These are phyloP conservation scores for Carallia pectinifolia DNA, from an alignment of 345 rosid genomes.

Conservation along the genomic window DNA sequence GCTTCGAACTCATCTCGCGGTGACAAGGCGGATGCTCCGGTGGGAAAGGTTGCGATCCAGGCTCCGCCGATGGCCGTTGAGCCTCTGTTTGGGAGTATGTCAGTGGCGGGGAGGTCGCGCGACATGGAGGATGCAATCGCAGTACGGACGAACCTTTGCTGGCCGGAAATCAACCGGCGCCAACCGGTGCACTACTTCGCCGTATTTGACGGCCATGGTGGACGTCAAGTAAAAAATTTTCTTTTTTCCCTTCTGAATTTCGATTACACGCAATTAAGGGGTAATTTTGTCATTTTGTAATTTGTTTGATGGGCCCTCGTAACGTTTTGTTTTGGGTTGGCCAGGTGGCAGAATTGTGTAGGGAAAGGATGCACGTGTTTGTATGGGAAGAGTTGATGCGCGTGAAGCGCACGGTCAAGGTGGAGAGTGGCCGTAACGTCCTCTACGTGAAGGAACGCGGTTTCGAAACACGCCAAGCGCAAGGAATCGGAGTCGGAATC, in stretches of 20 bases:
- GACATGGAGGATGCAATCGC: slow-evolving; percentile 64
- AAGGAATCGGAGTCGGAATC: slow-evolving; percentile 2
- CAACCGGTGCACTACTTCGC: slow-evolving; percentile 73
- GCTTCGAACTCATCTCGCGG: slow-evolving; percentile 15
- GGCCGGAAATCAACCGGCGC: slow-evolving; percentile 39
- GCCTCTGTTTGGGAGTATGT: slow-evolving; percentile 50
- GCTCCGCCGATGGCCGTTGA: slow-evolving; percentile 13
- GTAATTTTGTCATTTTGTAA: slow-evolving; percentile 14
- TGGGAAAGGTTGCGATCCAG: neutral
- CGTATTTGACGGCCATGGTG: slow-evolving; percentile 87
- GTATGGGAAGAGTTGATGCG: slow-evolving; percentile 45
- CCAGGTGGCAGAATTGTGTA: slow-evolving; percentile 55
- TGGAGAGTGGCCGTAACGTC: neutral
- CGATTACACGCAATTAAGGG: slow-evolving; percentile 11
- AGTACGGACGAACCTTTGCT: slow-evolving; percentile 40
- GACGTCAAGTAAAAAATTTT: slow-evolving; percentile 41
- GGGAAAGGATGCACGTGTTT: slow-evolving; percentile 46
- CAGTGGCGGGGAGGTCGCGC: slow-evolving; percentile 56
- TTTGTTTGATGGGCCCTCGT: neutral
- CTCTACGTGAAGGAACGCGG: neutral
- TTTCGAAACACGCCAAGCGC: neutral
- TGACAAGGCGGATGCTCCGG: neutral
- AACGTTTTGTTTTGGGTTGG: neutral
- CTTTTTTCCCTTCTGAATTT: neutral
- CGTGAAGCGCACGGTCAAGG: slow-evolving; percentile 13